phyloP scores from a whole-genome alignment of 768 basidiomycete genomes.

The Russula lepida region DNA sequence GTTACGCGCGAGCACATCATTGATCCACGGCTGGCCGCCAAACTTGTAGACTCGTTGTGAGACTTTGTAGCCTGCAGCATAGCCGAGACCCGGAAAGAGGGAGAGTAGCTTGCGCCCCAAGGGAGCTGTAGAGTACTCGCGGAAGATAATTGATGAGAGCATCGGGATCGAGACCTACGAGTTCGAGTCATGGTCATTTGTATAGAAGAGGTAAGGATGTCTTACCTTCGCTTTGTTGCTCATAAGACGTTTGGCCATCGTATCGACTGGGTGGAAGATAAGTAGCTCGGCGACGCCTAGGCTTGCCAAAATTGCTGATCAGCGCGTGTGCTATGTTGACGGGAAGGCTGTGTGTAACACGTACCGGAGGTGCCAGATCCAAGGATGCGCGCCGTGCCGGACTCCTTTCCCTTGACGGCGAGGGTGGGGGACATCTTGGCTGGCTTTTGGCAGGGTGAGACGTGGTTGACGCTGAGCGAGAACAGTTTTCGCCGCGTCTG shows the following conservation, averaged over 20 bases:
- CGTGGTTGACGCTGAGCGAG: neutral
- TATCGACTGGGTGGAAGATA: slow-evolving; percentile 95
- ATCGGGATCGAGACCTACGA: slow-evolving; percentile 52
- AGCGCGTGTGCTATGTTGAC: neutral
- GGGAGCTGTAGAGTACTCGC: slow-evolving; percentile 66
- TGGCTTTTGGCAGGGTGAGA: neutral
- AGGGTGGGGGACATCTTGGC: slow-evolving; percentile 40
- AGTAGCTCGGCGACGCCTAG: slow-evolving; percentile 90
- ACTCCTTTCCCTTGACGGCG: slow-evolving; percentile 57
- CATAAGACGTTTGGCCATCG: slow-evolving; percentile 98
- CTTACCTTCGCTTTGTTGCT: slow-evolving; percentile 84
- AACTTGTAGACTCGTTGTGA: slow-evolving; percentile 95
- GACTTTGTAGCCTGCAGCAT: slow-evolving; percentile 97
- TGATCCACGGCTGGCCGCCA: slow-evolving; percentile 96
- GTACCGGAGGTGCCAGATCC: slow-evolving; percentile 89
- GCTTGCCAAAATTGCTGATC: neutral
- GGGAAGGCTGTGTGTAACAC: slow-evolving; percentile 21
- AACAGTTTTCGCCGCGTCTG: neutral
- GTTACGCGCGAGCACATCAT: slow-evolving; percentile 79
- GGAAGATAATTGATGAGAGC: slow-evolving; percentile 78
- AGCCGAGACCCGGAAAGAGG: slow-evolving; percentile 96
- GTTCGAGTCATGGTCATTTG: neutral
- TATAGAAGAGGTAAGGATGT: neutral
- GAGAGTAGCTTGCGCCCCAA: slow-evolving; percentile 66
- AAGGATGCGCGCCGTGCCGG: slow-evolving; percentile 80